Base-by-base conservation (phyloP, 2,329 filamentous ascomycete species). In the Fusarium domesticum region DNA sequence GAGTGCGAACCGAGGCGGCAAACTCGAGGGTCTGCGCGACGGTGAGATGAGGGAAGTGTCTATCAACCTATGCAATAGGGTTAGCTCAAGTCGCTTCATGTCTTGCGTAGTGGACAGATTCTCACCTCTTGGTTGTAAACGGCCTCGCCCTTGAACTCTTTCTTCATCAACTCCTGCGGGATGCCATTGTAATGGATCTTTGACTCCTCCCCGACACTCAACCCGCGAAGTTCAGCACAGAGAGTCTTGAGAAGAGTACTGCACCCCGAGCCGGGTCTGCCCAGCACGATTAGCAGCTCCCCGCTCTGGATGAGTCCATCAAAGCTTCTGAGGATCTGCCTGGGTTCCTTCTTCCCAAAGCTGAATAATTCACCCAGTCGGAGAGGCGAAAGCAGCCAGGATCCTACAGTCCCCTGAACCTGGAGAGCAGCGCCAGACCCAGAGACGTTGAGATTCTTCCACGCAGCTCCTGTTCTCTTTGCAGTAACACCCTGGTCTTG, bases 21-120 rank as follows among this genome's bases (percentile, higher is more conserved):
- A 91, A 91, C 39, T 80, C 75, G 0, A 92, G 71, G 0, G 87
- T 92, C 52, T 89, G 77, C 2, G 84, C 81, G 10, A 91, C 85
- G 0, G 83, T 88, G 17, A 93, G 69, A n/a, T 87, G 83, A 0
- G 87, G 83, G 51, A 89, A 91, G 61, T 91, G 87, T 19, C 84
- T 75, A 61, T 89, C 85, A 19, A 77, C 74, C 66, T 84, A 35
- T 5, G 37, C 41, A 16, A 25, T 5, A 16, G 32, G 35, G 36
- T 38, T 1, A 42, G 12, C n/a, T 18, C 14, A 12, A 6, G 5
- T 4, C 6, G 11, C 8, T 10, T 4, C 2, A 5, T 2, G 8
- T 2, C 4, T 11, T 2, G 20, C 11, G 18, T 28, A 2, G 2
- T 0, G 4, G 16, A n/a, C 1, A 8, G 5, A 2, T 18, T 23